phyloP scores from a whole-genome alignment of 2,329 filamentous ascomycete species.

The Zymoseptoria tritici region DNA sequence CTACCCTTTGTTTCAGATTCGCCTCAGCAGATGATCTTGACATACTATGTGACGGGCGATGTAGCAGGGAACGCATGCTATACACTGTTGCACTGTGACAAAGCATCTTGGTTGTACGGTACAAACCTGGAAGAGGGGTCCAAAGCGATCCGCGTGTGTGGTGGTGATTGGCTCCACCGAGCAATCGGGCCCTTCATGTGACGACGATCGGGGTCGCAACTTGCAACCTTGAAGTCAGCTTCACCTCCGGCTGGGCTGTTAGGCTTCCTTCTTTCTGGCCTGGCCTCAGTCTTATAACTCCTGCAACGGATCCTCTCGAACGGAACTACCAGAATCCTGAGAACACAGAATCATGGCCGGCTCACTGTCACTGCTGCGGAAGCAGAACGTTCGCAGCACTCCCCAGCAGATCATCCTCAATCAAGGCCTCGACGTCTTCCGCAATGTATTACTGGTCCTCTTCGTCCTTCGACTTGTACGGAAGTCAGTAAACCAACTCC shows the following conservation, averaged over 20 bases:
- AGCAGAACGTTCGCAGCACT: slow-evolving; percentile 14
- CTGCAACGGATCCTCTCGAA: background rate
- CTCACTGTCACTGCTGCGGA: slow-evolving; percentile 17
- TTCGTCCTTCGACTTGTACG: slow-evolving; percentile 80
- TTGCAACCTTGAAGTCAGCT: background rate
- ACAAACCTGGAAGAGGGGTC: background rate
- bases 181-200: background rate
- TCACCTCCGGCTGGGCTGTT: background rate
- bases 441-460: slow-evolving; percentile 81
- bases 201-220: background rate
- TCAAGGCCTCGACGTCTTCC: slow-evolving; percentile 41
- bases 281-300: background rate
- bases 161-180: background rate
- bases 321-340: background rate
- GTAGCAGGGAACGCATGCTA: background rate
- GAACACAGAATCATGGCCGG: background rate
- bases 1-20: background rate
- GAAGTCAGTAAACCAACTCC: slow-evolving; percentile 73
- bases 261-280: background rate
- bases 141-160: no score
- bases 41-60: background rate
- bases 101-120: no score
- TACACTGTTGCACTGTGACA: no score
- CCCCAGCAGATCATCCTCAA: slow-evolving; percentile 20
- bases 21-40: background rate